phyloP scores from a whole-genome alignment of 75 land plant species.

The Picea glauca region DNA sequence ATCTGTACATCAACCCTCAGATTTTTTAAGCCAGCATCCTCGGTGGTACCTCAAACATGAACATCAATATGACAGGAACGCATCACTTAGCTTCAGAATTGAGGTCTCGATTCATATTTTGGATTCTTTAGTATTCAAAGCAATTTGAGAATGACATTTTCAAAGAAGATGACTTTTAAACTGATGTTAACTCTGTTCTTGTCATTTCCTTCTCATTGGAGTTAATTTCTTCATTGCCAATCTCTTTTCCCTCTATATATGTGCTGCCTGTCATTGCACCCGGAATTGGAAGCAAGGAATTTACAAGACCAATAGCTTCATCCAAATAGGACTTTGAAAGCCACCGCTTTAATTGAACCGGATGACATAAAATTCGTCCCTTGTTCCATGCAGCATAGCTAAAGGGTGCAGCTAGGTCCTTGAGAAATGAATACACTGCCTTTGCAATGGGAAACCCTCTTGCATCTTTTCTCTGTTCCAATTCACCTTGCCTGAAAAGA shows the following conservation, averaged over 20 bases:
- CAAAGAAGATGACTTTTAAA: not conserved
- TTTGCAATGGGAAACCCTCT: constrained; percentile 62
- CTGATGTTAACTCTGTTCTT: constrained; percentile 1
- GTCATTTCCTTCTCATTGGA: not conserved
- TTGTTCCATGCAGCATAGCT: constrained; percentile 81
- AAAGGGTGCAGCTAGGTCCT: constrained; percentile 52
- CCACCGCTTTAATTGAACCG: constrained; percentile 44
- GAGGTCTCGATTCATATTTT: too few relatives aligned
- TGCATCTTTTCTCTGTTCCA: constrained; percentile 39
- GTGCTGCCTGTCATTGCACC: not conserved
- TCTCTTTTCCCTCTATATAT: not conserved
- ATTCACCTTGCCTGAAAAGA: constrained; percentile 51
- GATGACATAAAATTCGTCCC: constrained; percentile 73
- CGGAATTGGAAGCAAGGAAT: not conserved
- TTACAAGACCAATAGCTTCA: not conserved
- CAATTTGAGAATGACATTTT: too few relatives aligned
- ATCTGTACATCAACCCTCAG: too few relatives aligned
- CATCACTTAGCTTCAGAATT: too few relatives aligned
- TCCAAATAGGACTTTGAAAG: constrained; percentile 7
- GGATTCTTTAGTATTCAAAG: too few relatives aligned
- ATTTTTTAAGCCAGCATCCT: too few relatives aligned
- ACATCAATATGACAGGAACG: too few relatives aligned
- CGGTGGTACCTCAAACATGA: too few relatives aligned
- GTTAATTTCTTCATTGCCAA: not conserved
- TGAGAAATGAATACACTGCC: constrained; percentile 49